phyloP scores from a whole-genome alignment of 2,329 filamentous ascomycete species.

The Clonostachys rhizophaga region DNA sequence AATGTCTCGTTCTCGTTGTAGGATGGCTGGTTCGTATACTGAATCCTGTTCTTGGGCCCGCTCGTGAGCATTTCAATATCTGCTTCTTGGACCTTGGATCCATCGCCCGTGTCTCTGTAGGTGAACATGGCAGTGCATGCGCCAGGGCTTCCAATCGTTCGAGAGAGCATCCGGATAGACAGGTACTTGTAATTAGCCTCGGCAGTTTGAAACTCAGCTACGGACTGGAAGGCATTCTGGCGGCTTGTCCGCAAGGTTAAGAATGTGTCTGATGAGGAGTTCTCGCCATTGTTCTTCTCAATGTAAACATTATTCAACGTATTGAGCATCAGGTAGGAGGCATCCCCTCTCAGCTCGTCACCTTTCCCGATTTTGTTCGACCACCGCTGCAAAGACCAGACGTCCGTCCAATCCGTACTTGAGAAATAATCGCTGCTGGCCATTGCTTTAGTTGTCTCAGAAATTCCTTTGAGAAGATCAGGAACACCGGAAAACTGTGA shows the following conservation, averaged over 20 bases:
- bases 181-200: conserved; percentile 16
- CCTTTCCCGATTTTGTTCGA: conserved; percentile 28
- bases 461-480: conserved; percentile 13
- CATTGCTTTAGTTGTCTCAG: conserved; percentile 16
- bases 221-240: conserved; percentile 35
- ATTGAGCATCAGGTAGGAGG: conserved; percentile 29
- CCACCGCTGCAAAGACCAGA: conserved; percentile 34
- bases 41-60: conserved; percentile 34
- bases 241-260: conserved; percentile 42
- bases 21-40: conserved; percentile 59
- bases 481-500: conserved; percentile 30
- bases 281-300: conserved; percentile 26
- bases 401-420: conserved; percentile 22
- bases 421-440: conserved; percentile 33
- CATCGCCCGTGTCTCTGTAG: conserved; percentile 31
- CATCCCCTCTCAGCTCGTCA: conserved; percentile 14
- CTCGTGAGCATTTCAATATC: conserved; percentile 48
- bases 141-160: conserved; percentile 39
- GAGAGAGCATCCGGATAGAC: conserved; percentile 43
- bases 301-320: conserved; percentile 41
- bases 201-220: conserved; percentile 39
- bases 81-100: conserved; percentile 39
- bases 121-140: conserved; percentile 50
- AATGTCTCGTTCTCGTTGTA: conserved; percentile 38
- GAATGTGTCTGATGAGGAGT: conserved; percentile 30